Evolutionary conservation across 768 basidiomycete species (phyloP).

Genomic region (Naganishia antarctica): DNA sequence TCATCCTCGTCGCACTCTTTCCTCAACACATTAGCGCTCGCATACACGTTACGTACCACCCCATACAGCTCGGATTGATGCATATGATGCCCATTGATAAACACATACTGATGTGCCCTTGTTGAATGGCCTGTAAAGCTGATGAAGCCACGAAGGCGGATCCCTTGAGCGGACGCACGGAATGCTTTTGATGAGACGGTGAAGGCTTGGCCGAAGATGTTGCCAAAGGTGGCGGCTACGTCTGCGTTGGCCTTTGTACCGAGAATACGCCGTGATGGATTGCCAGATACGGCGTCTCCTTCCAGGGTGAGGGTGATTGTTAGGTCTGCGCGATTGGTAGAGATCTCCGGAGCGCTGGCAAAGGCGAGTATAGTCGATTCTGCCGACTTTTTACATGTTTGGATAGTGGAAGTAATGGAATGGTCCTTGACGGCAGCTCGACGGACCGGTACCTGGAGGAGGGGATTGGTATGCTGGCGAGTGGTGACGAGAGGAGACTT

Average conservation of each 20-base stretch:
- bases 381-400: slow-evolving; percentile 1
- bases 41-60: background rate
- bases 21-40: no score
- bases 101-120: slow-evolving; percentile 6
- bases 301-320: slow-evolving; percentile 8
- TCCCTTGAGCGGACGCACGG: background rate
- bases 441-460: background rate
- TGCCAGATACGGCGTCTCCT: background rate
- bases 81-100: background rate
- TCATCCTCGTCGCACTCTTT: background rate
- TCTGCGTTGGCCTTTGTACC: background rate
- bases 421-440: background rate
- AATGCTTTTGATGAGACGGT: background rate
- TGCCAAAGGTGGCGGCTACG: background rate
- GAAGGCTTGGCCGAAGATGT: background rate
- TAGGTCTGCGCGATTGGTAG: background rate
- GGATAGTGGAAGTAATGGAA: background rate
- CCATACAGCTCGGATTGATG: background rate
- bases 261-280: background rate
- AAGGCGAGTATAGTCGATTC: background rate
- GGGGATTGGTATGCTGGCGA: background rate
- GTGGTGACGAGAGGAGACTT: slow-evolving; percentile 52
- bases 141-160: slow-evolving; percentile 13
- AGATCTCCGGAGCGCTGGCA: background rate
- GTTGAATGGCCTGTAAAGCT: slow-evolving; percentile 7